Conservation (phyloP, 2,329 filamentous ascomycete genomes). For the Myriosclerotinia scirpicola region DNA sequence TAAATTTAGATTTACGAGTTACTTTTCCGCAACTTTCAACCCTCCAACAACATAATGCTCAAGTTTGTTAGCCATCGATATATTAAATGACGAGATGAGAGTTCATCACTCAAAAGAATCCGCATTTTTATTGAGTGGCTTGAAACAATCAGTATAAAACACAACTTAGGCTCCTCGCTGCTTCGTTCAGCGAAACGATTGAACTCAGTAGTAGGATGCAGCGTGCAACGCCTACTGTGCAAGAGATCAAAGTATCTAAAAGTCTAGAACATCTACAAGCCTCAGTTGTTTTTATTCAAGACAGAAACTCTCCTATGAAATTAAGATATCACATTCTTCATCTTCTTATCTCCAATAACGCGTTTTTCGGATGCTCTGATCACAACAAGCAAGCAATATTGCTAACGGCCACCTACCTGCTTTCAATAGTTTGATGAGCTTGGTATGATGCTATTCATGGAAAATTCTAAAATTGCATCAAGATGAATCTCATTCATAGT, state of each 20-base stretch:
- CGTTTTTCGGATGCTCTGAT: not conserved
- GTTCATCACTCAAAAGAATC: not conserved
- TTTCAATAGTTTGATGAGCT: constrained; percentile 21
- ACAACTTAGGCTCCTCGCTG: not conserved
- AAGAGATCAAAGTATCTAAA: not conserved
- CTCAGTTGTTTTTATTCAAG: not conserved
- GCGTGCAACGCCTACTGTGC: no score
- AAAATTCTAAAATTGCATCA: not conserved
- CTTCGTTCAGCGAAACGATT: not conserved
- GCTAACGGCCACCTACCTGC: not conserved
- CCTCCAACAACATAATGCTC: not conserved
- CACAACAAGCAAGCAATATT: not conserved
- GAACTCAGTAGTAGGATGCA: not conserved
- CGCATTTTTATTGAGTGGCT: not conserved
- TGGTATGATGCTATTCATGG: not conserved
- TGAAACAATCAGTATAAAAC: not conserved
- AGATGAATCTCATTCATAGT: not conserved
- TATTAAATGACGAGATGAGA: not conserved
- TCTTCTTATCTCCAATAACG: not conserved
- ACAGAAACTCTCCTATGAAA: not conserved
- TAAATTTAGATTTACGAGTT: constrained; percentile 1
- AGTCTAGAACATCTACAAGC: constrained; percentile 10
- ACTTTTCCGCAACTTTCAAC: not conserved
- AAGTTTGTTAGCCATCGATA: not conserved
- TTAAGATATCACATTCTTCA: constrained; percentile 6